A percentile compares a stretch with the other conserved stretches of the same genome.
These are phyloP conservation scores for Hamigera avellanea DNA, from an alignment of 495 filamentous ascomycete species.

Conservation along the genomic window DNA sequence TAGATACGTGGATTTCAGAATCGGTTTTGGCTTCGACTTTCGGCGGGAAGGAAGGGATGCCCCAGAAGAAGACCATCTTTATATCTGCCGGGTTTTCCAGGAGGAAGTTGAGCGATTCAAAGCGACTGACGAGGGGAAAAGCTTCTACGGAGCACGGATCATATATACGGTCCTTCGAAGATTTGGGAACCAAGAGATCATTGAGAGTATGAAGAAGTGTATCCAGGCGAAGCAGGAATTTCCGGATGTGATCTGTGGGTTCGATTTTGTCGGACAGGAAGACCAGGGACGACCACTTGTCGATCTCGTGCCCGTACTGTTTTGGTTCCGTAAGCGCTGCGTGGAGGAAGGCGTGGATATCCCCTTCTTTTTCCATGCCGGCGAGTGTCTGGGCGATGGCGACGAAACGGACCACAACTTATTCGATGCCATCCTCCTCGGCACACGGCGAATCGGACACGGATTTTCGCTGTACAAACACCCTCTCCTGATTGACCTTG, in stretches of 20 bases:
- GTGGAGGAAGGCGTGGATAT: conserved; percentile 67
- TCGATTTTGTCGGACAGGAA: conserved; percentile 82
- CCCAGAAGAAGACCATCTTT: conserved; percentile 48
- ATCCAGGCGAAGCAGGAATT: conserved; percentile 68
- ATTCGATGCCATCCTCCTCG: conserved; percentile 81
- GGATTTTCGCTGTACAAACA: conserved; percentile 85
- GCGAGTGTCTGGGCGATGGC: conserved; percentile 71
- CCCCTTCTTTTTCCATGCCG: conserved; percentile 95
- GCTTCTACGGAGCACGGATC: conserved; percentile 75
- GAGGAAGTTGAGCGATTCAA: conserved; percentile 76
- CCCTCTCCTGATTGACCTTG: conserved; percentile 73
- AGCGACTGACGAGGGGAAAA: conserved; percentile 51
- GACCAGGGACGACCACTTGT: conserved; percentile 61
- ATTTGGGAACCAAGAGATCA: conserved; percentile 49
- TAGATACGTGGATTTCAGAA: conserved; percentile 61
- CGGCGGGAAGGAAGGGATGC: conserved; percentile 43
- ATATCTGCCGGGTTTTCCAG: conserved; percentile 56
- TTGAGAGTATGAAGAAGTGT: conserved; percentile 74
- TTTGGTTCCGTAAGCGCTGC: conserved; percentile 87
- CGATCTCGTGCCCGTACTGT: conserved; percentile 69
- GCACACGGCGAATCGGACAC: conserved; percentile 79
- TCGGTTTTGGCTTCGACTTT: conserved; percentile 51
- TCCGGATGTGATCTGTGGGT: conserved; percentile 73
- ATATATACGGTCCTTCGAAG: conserved; percentile 74
- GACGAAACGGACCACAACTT: conserved; percentile 70